Evolutionary conservation across 192 early-diverging fungal genomes (phyloP).

Genomic region (Umbelopsis vinacea): DNA sequence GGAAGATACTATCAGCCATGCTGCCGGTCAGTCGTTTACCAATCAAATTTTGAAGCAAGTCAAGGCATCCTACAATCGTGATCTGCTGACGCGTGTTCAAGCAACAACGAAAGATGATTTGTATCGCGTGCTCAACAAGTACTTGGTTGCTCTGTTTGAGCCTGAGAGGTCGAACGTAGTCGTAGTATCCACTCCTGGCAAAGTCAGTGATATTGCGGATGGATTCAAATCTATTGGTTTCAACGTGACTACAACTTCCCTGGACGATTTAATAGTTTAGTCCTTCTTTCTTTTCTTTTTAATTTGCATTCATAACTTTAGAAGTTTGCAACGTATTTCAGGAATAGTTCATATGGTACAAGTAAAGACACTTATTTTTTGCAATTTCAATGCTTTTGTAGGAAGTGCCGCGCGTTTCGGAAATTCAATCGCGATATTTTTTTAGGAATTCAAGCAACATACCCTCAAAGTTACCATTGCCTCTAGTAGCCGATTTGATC

Average conservation of each 20-base stretch:
- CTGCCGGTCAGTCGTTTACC: constrained; percentile 54
- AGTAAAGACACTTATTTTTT: too few relatives aligned
- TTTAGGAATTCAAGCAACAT: neutral
- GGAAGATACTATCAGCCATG: constrained; percentile 44
- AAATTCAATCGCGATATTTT: constrained; percentile 1
- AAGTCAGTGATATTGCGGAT: constrained; percentile 55
- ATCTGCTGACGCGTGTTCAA: constrained; percentile 56
- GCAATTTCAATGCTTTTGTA: too few relatives aligned
- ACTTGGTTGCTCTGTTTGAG: constrained; percentile 54
- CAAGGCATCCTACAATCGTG: constrained; percentile 50
- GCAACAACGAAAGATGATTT: constrained; percentile 52
- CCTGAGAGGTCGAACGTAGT: constrained; percentile 54
- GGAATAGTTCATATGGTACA: too few relatives aligned
- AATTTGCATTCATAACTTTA: neutral
- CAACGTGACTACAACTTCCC: constrained; percentile 45
- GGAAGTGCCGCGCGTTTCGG: neutral
- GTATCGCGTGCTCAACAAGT: constrained; percentile 50
- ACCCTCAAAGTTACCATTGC: neutral
- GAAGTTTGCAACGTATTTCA: constrained; percentile 8
- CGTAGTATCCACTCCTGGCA: constrained; percentile 51
- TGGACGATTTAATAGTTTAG: constrained; percentile 48
- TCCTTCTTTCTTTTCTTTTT: neutral
- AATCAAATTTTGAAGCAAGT: constrained; percentile 56
- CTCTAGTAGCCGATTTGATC: neutral
- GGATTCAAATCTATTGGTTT: constrained; percentile 55